Conservation (phyloP, 2,329 filamentous ascomycete species). For the Xenoacremonium recifei region DNA sequence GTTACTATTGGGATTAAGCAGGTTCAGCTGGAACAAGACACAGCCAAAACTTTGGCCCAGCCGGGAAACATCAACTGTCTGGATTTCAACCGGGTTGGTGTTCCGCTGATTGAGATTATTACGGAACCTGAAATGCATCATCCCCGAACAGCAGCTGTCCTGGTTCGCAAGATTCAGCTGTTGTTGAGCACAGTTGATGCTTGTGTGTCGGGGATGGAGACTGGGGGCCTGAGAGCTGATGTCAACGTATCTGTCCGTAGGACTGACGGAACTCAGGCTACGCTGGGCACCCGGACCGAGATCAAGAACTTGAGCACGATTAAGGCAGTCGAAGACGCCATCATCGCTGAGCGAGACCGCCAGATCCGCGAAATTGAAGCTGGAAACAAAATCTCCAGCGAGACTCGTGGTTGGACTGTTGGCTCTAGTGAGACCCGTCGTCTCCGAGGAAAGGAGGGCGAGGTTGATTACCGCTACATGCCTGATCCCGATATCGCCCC, state of each 20-base stretch:
- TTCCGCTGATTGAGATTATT: constrained; percentile 93
- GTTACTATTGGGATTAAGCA: constrained; percentile 83
- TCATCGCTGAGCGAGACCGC: constrained; percentile 84
- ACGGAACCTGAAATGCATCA: constrained; percentile 86
- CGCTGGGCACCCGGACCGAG: constrained; percentile 83
- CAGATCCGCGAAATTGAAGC: constrained; percentile 79
- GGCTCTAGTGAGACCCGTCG: constrained; percentile 78
- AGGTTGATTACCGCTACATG: constrained; percentile 98
- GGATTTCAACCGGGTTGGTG: constrained; percentile 90
- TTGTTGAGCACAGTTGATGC: constrained; percentile 78
- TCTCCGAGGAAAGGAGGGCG: constrained; percentile 89
- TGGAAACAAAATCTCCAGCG: constrained; percentile 74
- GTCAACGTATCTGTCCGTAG: constrained; percentile 89
- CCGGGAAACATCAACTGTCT: constrained; percentile 72
- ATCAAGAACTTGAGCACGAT: constrained; percentile 97
- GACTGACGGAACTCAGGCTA: constrained; percentile 38
- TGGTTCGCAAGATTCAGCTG: constrained; percentile 84
- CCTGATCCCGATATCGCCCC: constrained; percentile 89
- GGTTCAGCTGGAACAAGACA: constrained; percentile 96
- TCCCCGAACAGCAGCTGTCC: constrained; percentile 81
- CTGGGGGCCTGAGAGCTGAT: constrained; percentile 86
- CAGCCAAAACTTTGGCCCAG: constrained; percentile 86
- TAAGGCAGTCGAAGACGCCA: constrained; percentile 92
- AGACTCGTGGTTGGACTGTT: constrained; percentile 91
- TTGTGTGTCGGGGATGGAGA: constrained; percentile 89